These are phyloP conservation scores for Clarireedia hainanense DNA, from an alignment of 2,329 filamentous ascomycete species.

Conservation along the genomic window DNA sequence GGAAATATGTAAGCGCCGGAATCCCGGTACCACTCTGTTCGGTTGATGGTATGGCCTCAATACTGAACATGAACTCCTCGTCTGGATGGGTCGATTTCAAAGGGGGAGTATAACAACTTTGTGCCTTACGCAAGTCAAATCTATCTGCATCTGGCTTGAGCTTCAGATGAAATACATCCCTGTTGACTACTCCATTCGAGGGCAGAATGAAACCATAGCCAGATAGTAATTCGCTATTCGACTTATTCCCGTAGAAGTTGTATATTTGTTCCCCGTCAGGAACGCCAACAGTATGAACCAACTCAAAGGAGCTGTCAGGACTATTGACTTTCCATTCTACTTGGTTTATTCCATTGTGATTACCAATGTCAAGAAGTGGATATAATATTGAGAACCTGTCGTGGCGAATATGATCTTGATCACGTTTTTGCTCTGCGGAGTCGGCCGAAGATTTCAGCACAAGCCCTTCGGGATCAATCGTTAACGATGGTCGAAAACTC, in stretches of 20 bases:
- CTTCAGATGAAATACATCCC: constrained; percentile 30
- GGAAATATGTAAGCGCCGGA: constrained; percentile 13
- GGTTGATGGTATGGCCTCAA: neutral
- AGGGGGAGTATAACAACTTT: constrained; percentile 14
- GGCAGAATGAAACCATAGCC: constrained; percentile 56
- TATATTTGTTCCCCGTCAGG: constrained; percentile 45
- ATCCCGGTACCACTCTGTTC: neutral
- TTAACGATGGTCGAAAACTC: constrained; percentile 53
- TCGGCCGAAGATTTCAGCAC: neutral
- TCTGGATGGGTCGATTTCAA: neutral
- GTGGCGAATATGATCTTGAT: constrained; percentile 15
- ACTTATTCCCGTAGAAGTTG: constrained; percentile 71
- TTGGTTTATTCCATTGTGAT: constrained; percentile 55
- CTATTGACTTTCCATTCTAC: constrained; percentile 50
- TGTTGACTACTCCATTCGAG: constrained; percentile 29
- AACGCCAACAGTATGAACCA: constrained; percentile 38
- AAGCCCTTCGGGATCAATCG: constrained; percentile 32
- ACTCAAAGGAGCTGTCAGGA: constrained; percentile 32
- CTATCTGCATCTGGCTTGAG: constrained; percentile 15
- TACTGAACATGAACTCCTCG: constrained; percentile 22
- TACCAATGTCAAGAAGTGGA: constrained; percentile 64
- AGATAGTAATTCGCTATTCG: constrained; percentile 62
- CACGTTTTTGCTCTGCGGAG: neutral
- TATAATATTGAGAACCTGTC: constrained; percentile 49
- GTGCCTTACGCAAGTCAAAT: constrained; percentile 17